Evolutionary conservation across 371 early-diverging fungal genomes (phyloP), one percentile per base, ranked within the genome.

Genomic region (Globomyces sp.): DNA sequence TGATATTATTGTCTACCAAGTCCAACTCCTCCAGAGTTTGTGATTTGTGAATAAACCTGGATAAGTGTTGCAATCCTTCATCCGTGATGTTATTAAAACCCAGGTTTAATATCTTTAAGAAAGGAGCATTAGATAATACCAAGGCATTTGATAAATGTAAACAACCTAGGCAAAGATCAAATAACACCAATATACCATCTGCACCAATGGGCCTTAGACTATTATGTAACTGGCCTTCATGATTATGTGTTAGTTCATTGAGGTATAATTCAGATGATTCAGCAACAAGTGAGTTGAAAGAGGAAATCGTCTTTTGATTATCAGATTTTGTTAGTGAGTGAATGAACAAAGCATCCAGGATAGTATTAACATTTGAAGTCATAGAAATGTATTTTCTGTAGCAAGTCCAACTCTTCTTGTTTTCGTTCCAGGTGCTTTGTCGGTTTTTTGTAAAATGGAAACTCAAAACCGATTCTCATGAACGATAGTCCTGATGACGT

Each of bases 21-120:
- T 51, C 51, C 51, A 51, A 51, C 11, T 51, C 51, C 13, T 51
- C 51, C 51, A 51, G 13, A 1, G 51, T 51, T 51, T 51, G 24
- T 13, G 51, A 13, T 51, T 11, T 34, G 34, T 51, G 51, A 51
- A 51, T 51, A 51, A 13, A 51, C 51, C 34, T 34, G 11, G 51
- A 51, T 4, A 51, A 13, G 51, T 51, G 34, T 4, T 5, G 13
- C 11, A 51, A 13, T 5, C 51, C 51, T 4, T 51, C 4, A 34
- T 51, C 51, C 13, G 11, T 51, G 13, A 51, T 51, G 34, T 51
- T 34, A 34, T 51, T 51, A 13, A 51, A 51, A 13, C 24, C 11
- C 11, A 51, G 51, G 2, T 51, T 34, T 51, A 51, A 13, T 13
- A 34, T 34, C 13, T 51, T 51, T 34, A 51, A 13, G 34, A 5